Percentiles rank a stretch among this genome's conserved stretches.
Conservation (phyloP, 148 eudicot species). For the Rhododendron kiyosumense region DNA sequence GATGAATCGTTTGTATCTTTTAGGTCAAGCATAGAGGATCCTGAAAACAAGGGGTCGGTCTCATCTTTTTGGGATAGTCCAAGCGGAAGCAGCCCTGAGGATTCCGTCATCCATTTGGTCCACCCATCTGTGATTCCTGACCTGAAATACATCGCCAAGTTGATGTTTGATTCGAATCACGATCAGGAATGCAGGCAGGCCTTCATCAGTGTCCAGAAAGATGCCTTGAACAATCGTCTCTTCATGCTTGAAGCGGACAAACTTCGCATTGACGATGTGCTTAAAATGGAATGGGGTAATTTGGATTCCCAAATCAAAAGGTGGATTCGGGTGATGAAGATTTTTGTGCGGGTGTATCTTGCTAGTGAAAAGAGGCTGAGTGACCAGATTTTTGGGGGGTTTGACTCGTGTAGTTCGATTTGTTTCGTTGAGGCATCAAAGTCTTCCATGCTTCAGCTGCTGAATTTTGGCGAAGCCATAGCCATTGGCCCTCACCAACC, state of each 20-base stretch:
- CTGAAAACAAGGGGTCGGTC: too few species aligned
- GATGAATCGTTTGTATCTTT: too few species aligned
- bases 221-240: constrained; percentile 66
- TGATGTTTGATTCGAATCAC: constrained; percentile 65
- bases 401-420: constrained; percentile 36
- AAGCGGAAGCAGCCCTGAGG: constrained; percentile 40
- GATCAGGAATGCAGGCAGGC: constrained; percentile 70
- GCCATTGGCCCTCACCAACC: constrained; percentile 75
- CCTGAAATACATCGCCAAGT: constrained; percentile 54
- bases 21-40: too few species aligned
- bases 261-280: constrained; percentile 71
- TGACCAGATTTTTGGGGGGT: constrained; percentile 69
- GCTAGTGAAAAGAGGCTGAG: constrained; percentile 63
- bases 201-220: constrained; percentile 52
- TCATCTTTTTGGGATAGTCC: too few species aligned
- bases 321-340: constrained; percentile 72
- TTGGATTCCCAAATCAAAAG: constrained; percentile 66
- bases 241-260: constrained; percentile 63
- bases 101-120: constrained; percentile 53
- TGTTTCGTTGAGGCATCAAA: constrained; percentile 75
- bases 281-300: constrained; percentile 73
- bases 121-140: constrained; percentile 52
- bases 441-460: constrained; percentile 49
- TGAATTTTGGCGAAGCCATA: constrained; percentile 75
- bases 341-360: constrained; percentile 73